Evolutionary conservation across 441 rosid species (phyloP).

Genomic region (Populus hybrid): DNA sequence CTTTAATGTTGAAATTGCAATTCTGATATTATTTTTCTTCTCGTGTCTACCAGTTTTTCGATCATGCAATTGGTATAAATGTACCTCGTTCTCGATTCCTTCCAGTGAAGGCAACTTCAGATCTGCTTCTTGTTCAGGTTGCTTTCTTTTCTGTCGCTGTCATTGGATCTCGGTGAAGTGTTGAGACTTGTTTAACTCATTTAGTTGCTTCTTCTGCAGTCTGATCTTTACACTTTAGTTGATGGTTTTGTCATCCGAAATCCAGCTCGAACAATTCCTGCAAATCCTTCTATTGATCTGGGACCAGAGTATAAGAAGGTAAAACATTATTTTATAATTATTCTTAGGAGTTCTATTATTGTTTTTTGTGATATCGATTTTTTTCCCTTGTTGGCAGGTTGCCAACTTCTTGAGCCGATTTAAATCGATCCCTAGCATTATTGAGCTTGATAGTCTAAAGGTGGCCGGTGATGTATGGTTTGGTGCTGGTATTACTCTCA

Average conservation of each 20-base stretch:
- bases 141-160: constrained; percentile 15
- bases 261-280: constrained; percentile 64
- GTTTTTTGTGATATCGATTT: not conserved
- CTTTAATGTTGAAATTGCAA: constrained; percentile 4
- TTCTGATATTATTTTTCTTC: not conserved
- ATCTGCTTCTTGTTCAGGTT: constrained; percentile 73
- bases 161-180: constrained; percentile 1
- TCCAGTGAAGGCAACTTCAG: constrained; percentile 85
- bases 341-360: not conserved
- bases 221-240: constrained; percentile 75
- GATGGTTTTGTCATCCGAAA: constrained; percentile 74
- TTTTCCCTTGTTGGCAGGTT: not conserved
- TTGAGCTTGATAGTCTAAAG: not conserved
- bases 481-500: not conserved
- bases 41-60: constrained; percentile 50
- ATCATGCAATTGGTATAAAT: constrained; percentile 75
- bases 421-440: not conserved
- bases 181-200: constrained; percentile 11
- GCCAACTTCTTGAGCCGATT: not conserved
- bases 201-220: constrained; percentile 43
- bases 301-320: constrained; percentile 98
- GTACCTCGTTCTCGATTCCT: constrained; percentile 90
- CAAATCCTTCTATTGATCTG: constrained; percentile 78
- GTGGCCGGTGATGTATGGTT: not conserved
- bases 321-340: constrained; percentile 5